Evolutionary conservation across 1,284 basidiomycete genomes (phyloP), one percentile per base, ranked within the genome.

Genomic region (Ustilago sp.): DNA sequence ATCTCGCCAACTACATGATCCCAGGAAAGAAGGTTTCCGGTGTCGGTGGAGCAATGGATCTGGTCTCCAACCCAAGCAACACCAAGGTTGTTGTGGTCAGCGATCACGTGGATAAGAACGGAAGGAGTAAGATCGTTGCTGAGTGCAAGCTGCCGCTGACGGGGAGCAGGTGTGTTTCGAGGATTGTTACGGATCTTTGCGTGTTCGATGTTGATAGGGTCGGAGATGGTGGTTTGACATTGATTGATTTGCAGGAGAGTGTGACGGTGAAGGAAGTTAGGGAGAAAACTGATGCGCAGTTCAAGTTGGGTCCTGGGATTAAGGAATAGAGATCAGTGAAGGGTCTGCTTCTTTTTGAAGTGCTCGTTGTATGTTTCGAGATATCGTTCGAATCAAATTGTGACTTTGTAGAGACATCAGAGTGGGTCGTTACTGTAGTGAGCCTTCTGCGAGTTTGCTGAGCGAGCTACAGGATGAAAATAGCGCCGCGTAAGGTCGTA

Each of bases 1-100:
- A 98, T 85, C 92, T 98, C 71, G 95, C 96, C 58, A 98, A 98
- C 88, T 98, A 94, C 86, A 98, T 97, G 94, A 94, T 98, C 80
- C 95, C 95, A 15, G 93, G 94, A 36, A 94, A 95, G 87, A 90
- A 94, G 83, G 79, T 81, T 17, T 72, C 75, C 62, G 93, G 93
- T 56, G 95, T 97, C 86, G 95, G 95, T 35, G 95, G 95, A 65
- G 94, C 95, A 1, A 97, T 97, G 94, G 94, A 96, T 85, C 91
- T 82, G 15, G 77, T 80, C 39, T 75, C 75, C 28, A 78, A 77
- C 63, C 81, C 79, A 0, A 51, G 64, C 43, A 63, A 74, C 36
- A 77, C 80, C 55, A 77, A 77, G 51, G 87, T 88, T 73, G 93
- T 96, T 68, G 93, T 90, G 5, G 90, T 94, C 52, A 93, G 93